phyloP scores from a whole-genome alignment of 164 flowering plant genomes.

The Nelumbo lutea region DNA sequence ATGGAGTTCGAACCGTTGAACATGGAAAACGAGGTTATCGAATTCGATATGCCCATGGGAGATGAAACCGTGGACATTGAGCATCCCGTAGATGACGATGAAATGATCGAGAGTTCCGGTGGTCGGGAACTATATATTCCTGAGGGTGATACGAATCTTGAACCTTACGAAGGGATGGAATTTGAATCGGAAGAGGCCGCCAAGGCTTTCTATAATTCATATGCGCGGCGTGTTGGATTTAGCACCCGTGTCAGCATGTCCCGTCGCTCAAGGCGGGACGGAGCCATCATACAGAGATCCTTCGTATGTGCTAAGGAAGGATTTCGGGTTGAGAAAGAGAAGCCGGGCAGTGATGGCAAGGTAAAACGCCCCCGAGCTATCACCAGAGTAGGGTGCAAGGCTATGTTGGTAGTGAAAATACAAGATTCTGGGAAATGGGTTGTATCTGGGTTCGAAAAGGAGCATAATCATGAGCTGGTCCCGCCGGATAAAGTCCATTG shows the following conservation, averaged over 20 bases:
- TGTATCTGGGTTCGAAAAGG: slow-evolving; percentile 26
- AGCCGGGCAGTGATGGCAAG: slow-evolving; percentile 14
- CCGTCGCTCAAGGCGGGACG: slow-evolving; percentile 37
- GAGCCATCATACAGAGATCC: slow-evolving; percentile 34
- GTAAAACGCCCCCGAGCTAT: slow-evolving; percentile 31
- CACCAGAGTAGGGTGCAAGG: slow-evolving; percentile 41
- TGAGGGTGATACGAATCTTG: slow-evolving; percentile 27
- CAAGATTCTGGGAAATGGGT: slow-evolving; percentile 32
- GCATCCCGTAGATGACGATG: slow-evolving; percentile 24
- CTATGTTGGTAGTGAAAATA: slow-evolving; percentile 26
- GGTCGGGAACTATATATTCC: slow-evolving; percentile 21
- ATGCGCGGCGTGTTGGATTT: slow-evolving; percentile 43
- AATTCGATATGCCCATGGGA: slow-evolving; percentile 32
- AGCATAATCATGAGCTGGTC: slow-evolving; percentile 34
- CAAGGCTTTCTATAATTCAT: slow-evolving; percentile 41
- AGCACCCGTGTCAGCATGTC: slow-evolving; percentile 38
- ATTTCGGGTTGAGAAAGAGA: slow-evolving; percentile 27
- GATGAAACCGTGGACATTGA: slow-evolving; percentile 29
- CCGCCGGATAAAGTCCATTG: slow-evolving; percentile 33
- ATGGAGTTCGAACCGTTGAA: slow-evolving; percentile 28
- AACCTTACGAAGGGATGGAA: slow-evolving; percentile 46
- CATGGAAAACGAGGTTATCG: slow-evolving; percentile 29
- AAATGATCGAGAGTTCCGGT: slow-evolving; percentile 8
- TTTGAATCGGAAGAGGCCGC: slow-evolving; percentile 49
- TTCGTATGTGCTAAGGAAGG: slow-evolving; percentile 50